These are phyloP conservation scores for Terana coerulea DNA, from an alignment of 768 basidiomycete species.

Conservation along the genomic window DNA sequence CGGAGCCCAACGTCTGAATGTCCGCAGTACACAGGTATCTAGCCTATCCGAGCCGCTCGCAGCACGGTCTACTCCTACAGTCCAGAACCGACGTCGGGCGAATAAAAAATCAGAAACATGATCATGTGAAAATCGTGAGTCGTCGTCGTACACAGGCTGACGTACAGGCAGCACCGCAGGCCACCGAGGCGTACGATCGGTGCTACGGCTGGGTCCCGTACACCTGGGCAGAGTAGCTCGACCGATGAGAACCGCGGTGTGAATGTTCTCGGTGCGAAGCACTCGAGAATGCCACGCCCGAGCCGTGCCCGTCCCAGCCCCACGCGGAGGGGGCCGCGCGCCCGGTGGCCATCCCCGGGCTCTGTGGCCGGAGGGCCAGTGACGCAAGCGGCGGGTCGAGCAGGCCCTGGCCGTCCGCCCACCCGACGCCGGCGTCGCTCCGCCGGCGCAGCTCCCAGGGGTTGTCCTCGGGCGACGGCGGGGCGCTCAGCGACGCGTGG, in stretches of 20 bases:
- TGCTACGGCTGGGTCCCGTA: neutral
- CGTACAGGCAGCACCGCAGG: too few species aligned
- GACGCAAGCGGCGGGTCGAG: constrained; percentile 22
- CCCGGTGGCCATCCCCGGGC: constrained; percentile 17
- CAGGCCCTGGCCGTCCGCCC: neutral
- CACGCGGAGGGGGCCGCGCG: constrained; percentile 21
- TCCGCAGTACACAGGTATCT: neutral
- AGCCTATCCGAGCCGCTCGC: neutral
- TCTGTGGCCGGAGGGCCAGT: constrained; percentile 17
- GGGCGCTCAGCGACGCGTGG: neutral
- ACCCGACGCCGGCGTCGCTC: neutral
- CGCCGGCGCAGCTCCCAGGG: constrained; percentile 1
- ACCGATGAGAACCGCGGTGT: constrained; percentile 10
- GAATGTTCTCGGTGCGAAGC: constrained; percentile 1
- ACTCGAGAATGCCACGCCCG: constrained; percentile 1
- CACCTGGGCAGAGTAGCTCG: neutral
- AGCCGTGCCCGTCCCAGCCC: constrained; percentile 14
- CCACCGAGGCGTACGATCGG: too few species aligned
- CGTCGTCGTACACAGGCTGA: too few species aligned
- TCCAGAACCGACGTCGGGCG: neutral
- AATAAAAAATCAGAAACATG: neutral
- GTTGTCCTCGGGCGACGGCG: constrained; percentile 1
- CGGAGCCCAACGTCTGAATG: neutral
- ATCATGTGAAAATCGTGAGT: neutral
- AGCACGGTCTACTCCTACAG: neutral